Evolutionary conservation across 805 yeast genomes (phyloP).

Genomic region (Pichia insulana): DNA sequence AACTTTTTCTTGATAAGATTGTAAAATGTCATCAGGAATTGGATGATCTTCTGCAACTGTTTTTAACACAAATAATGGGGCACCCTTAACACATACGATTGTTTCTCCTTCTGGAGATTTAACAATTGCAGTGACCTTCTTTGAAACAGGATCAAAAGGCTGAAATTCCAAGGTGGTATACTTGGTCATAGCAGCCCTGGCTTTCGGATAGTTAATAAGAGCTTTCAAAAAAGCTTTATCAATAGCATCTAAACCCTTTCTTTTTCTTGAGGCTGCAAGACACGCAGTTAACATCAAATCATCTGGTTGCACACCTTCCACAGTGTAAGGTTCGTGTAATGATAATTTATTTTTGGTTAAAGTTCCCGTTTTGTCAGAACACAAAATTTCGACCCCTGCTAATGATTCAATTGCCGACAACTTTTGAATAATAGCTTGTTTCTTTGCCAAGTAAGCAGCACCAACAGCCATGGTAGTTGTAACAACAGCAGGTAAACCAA

Average conservation of each 20-base stretch:
- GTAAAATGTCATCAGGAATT: slow-evolving; percentile 84
- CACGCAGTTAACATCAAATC: slow-evolving; percentile 91
- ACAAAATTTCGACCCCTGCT: slow-evolving; percentile 91
- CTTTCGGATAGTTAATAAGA: slow-evolving; percentile 75
- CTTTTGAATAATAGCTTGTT: slow-evolving; percentile 89
- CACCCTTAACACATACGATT: slow-evolving; percentile 93
- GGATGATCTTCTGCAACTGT: slow-evolving; percentile 96
- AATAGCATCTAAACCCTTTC: slow-evolving; percentile 91
- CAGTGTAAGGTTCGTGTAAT: slow-evolving; percentile 88
- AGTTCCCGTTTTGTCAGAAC: slow-evolving; percentile 94
- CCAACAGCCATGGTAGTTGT: slow-evolving; percentile 97
- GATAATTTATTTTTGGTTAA: slow-evolving; percentile 89
- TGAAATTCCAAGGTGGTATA: slow-evolving; percentile 92
- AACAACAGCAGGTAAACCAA: slow-evolving; percentile 92
- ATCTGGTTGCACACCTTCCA: slow-evolving; percentile 85
- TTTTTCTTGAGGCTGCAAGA: slow-evolving; percentile 90
- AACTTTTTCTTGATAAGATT: slow-evolving; percentile 91
- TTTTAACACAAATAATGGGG: slow-evolving; percentile 91
- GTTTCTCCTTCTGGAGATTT: slow-evolving; percentile 94
- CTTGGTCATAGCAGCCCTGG: slow-evolving; percentile 82
- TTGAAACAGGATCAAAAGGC: slow-evolving; percentile 95
- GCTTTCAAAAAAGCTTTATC: slow-evolving; percentile 90
- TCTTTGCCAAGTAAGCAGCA: slow-evolving; percentile 92
- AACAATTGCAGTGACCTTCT: slow-evolving; percentile 89
- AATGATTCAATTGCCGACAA: slow-evolving; percentile 88